These are phyloP conservation scores for Hyaloscypha hepaticicola DNA, from an alignment of 495 filamentous ascomycete species.

Conservation along the genomic window DNA sequence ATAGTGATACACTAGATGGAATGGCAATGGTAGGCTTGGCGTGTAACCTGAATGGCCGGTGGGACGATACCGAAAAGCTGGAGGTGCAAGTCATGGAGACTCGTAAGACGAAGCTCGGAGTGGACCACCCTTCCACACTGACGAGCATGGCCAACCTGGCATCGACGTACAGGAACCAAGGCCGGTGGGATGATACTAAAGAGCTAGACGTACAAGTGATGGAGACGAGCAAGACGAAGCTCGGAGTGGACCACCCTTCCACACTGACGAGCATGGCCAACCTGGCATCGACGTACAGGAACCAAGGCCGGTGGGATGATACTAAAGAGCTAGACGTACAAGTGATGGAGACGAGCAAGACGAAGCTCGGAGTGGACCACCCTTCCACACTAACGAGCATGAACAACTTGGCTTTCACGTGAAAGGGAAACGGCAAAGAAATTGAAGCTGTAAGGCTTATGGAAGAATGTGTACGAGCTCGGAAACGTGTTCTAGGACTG, in stretches of 20 bases:
- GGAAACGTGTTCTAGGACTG: constrained; percentile 14
- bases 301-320: constrained; percentile 33
- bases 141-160: constrained; percentile 35
- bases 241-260: constrained; percentile 35
- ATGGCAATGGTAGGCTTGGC: background rate
- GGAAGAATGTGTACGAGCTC: constrained; percentile 16
- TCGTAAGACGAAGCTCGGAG: constrained; percentile 19
- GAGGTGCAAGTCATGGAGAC: background rate
- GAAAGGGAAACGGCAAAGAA: constrained; percentile 27
- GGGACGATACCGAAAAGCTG: background rate
- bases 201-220: constrained; percentile 4
- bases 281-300: constrained; percentile 33
- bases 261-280: constrained; percentile 37
- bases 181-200: constrained; percentile 32
- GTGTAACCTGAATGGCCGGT: background rate
- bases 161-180: constrained; percentile 31
- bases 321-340: constrained; percentile 36
- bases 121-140: constrained; percentile 32
- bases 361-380: constrained; percentile 34
- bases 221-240: constrained; percentile 9
- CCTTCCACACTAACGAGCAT: constrained; percentile 37
- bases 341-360: constrained; percentile 19
- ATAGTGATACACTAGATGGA: background rate
- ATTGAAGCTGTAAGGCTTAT: constrained; percentile 18
- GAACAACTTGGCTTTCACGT: constrained; percentile 34